Base-by-base conservation (phyloP, 2,329 filamentous ascomycete genomes). In the Xylaria multiplex region DNA sequence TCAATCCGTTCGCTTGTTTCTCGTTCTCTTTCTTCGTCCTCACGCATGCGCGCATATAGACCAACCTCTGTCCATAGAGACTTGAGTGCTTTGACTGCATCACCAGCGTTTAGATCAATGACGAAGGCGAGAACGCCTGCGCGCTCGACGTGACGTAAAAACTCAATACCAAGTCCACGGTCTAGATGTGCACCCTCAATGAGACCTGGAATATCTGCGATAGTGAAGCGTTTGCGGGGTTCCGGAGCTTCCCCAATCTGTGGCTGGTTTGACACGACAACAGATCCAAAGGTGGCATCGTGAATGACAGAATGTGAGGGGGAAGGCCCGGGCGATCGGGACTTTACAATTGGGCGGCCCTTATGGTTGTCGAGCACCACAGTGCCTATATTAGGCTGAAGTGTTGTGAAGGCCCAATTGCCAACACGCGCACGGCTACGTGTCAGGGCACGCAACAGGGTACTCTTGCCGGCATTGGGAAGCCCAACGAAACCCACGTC, bases 391-490 rank as follows among this genome's bases (percentile, higher is more conserved):
- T 97, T 97, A 2, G 96, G 96, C 72, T 94, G 91, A 8, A 99
- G 84, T 0, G 96, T 99, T 2, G 96, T 99, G 78, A 99, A 99
- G 9, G 93, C 95, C 96, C 96, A 99, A 77, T 92, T 90, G 46
- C 96, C 96, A 35, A 99, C 89, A 45, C 96, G 88, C 1, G 96
- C 93, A 66, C 93, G 90, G 77, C 92, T 96, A 77, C 94, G 94
- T 73, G 90, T 97, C 73, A 99, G 82, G 2, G 94, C 90, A 19
- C 96, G 90, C 16, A 98, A 85, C 1, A 99, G 85, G 0, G 96
- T 98, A 76, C 92, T 96, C 80, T 99, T 99, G 8, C 96, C 96
- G 4, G 95, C 96, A 77, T 99, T 99, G 1, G 96, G 96, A 16
- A 98, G 86, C 0, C 96, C 96, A 16, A 99, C 96, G 2, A 99